These are phyloP conservation scores for Heliocybe sulcata DNA, from an alignment of 1,284 basidiomycete genomes.

Conservation along the genomic window DNA sequence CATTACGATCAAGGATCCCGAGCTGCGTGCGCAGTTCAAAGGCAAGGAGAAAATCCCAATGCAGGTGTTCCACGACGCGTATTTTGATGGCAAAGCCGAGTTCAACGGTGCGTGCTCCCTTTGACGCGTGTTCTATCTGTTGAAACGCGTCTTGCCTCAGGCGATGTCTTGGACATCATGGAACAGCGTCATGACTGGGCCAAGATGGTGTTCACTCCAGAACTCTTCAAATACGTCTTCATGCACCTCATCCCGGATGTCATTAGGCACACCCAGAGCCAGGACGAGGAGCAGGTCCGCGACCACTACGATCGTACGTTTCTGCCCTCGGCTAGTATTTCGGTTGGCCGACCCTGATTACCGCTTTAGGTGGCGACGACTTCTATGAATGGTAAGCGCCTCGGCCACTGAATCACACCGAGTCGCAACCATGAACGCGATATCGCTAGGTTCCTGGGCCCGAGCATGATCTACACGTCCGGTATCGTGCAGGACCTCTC, in stretches of 20 bases:
- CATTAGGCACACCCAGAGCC: constrained; percentile 81
- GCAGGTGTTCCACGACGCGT: constrained; percentile 97
- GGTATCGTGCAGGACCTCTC: constrained; percentile 80
- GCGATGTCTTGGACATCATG: constrained; percentile 89
- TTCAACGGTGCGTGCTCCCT: constrained; percentile 68
- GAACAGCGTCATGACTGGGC: constrained; percentile 97
- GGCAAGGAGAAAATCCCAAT: constrained; percentile 92
- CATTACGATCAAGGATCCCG: constrained; percentile 83
- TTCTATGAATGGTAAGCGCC: constrained; percentile 77
- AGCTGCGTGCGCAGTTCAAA: constrained; percentile 74
- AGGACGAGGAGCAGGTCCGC: constrained; percentile 95
- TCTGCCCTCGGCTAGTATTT: constrained; percentile 10
- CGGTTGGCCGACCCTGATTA: constrained; percentile 13
- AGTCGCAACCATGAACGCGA: not conserved
- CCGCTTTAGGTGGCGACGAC: constrained; percentile 69
- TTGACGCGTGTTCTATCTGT: constrained; percentile 8
- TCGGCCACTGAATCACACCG: not conserved
- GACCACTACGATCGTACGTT: constrained; percentile 90
- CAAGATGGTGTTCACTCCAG: constrained; percentile 78
- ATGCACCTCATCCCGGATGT: constrained; percentile 89
- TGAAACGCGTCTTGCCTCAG: constrained; percentile 29
- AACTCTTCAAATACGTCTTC: constrained; percentile 94
- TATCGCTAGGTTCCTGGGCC: constrained; percentile 75
- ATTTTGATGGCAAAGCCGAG: constrained; percentile 95
- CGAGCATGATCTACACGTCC: constrained; percentile 96